Evolutionary conservation across 331 rosid species (phyloP).

Genomic region (Rhamnella rubrinervis): DNA sequence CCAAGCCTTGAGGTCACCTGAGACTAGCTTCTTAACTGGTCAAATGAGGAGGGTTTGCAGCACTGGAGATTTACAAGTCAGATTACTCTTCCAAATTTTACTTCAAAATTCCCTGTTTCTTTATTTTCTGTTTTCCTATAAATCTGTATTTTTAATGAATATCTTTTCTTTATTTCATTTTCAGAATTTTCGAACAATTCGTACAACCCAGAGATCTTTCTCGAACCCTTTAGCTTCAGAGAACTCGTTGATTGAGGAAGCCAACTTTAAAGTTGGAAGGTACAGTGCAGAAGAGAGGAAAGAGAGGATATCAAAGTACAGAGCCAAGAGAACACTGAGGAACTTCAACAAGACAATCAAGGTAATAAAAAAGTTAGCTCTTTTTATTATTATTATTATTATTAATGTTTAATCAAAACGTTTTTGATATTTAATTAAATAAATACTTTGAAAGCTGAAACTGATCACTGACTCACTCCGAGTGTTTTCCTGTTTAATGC

Average conservation of each 20-base stretch:
- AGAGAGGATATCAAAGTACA: conserved; percentile 79
- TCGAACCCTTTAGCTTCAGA: conserved; percentile 40
- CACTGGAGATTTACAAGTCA: conserved; percentile 84
- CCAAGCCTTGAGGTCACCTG: conserved; percentile 44
- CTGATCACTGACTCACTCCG: conserved; percentile 4
- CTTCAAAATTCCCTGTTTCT: neutral
- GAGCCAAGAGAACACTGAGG: conserved; percentile 91
- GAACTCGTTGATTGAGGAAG: conserved; percentile 51
- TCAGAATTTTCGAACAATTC: conserved; percentile 46
- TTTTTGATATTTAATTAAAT: no score
- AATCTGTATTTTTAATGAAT: neutral
- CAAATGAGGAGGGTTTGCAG: conserved; percentile 69
- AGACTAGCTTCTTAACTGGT: conserved; percentile 36
- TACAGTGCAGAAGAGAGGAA: conserved; percentile 86
- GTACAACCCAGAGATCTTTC: conserved; percentile 29
- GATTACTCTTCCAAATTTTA: neutral
- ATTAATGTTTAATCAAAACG: no score
- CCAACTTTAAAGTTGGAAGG: conserved; percentile 67
- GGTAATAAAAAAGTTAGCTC: conserved; percentile 32
- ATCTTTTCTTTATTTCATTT: neutral
- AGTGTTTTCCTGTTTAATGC: conserved; percentile 11
- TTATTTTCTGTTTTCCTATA: neutral
- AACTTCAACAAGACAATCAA: conserved; percentile 95
- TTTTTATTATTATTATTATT: neutral
- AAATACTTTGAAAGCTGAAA: neutral